Evolutionary conservation across 768 basidiomycete species (phyloP), one percentile per base, ranked within the genome.

Genomic region (Boletellus sp.): DNA sequence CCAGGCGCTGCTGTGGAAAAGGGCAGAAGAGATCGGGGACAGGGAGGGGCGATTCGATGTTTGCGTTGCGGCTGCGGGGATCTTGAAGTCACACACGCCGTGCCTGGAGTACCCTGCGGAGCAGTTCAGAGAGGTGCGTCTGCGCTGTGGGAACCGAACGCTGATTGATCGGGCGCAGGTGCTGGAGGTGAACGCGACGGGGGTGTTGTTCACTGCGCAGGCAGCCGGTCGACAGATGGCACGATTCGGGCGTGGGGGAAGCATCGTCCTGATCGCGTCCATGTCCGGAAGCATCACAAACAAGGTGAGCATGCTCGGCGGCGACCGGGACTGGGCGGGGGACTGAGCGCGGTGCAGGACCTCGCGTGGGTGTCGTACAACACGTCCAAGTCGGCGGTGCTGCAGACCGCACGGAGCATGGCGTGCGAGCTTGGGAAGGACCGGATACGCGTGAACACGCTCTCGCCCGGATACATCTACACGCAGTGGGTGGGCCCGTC

Each of bases 381-480:
- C 67, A 75, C 78, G 42, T 85, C 83, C 70, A 90, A 90, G 67
- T 79, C 83, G 1, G 87, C 82, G 5, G 85, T 90, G 16, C 67
- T 89, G 36, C 87, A 90, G 67, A 88, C 88, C 85, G 81, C 74
- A 6, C 79, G 88, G 37, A 87, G 84, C 64, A 84, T 90, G 85
- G 87, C 87, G 4, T 88, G 85, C 60, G 87, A 90, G 61, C 75
- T 90, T 2, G 88, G 85, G 2, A 69, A 61, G 32, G 71, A 81
- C 63, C 69, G 73, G 2, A 88, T 90, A 43, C 76, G 88, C 3
- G 85, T 89, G 51, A 90, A 90, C 65, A 73, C 82, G 12, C 73
- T 90, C 44, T 89, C 87, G 10, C 87, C 87, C 0, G 87, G 88
- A 3, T 78, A 87, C 59, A 86, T 89, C 23, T 85, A 85, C 60